These are phyloP conservation scores for Raffaelea ambrosiae DNA, from an alignment of 2,329 filamentous ascomycete genomes.

Conservation along the genomic window DNA sequence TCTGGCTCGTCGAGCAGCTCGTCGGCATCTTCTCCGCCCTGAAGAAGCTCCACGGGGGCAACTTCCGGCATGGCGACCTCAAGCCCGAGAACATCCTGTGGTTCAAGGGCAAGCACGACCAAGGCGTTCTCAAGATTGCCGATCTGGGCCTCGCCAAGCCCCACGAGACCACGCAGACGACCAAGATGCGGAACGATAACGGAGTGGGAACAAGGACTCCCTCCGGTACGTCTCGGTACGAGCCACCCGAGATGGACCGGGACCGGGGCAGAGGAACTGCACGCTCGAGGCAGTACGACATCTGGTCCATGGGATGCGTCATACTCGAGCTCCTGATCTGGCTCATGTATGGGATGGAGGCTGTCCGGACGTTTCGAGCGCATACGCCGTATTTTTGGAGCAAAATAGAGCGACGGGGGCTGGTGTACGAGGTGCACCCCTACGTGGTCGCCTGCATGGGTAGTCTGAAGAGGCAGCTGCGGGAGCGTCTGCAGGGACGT, in stretches of 20 bases:
- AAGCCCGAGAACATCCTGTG: slow-evolving; percentile 11
- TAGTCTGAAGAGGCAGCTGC: not conserved
- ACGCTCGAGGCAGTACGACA: slow-evolving; percentile 14
- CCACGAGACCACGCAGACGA: not conserved
- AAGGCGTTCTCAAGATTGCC: slow-evolving; percentile 8
- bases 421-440: not conserved
- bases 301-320: slow-evolving; percentile 22
- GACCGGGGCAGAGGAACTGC: not conserved
- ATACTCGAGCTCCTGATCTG: slow-evolving; percentile 19
- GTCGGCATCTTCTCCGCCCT: slow-evolving; percentile 4
- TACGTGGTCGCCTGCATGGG: not conserved
- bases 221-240: slow-evolving; percentile 7
- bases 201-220: not conserved
- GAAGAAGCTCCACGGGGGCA: slow-evolving; percentile 2
- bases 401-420: not conserved
- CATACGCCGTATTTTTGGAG: not conserved
- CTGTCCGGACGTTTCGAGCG: not conserved
- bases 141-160: slow-evolving; percentile 12
- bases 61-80: slow-evolving; percentile 10
- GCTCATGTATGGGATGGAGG: slow-evolving; percentile 14
- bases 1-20: slow-evolving; percentile 4
- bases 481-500: not conserved
- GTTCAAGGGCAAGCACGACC: not conserved
- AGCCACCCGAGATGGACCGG: slow-evolving; percentile 6
- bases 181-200: not conserved